Conservation (phyloP, 768 basidiomycete genomes). For the Termitomyces sp. region DNA sequence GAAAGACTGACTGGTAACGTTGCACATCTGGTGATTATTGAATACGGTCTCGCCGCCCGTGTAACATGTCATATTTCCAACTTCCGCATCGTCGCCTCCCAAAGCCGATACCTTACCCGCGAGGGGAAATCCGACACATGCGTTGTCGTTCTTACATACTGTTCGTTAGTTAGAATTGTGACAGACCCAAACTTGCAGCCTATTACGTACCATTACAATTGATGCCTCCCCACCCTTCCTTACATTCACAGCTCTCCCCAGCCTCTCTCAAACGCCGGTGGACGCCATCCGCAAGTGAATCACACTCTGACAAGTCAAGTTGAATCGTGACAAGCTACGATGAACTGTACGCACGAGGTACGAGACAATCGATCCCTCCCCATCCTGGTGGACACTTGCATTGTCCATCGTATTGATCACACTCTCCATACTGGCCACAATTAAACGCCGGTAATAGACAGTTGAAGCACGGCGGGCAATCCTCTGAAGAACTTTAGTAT, state of each 20-base stretch:
- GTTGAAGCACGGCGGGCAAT: constrained; percentile 92
- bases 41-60: constrained; percentile 91
- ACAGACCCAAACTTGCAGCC: background rate
- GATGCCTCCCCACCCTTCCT: constrained; percentile 92
- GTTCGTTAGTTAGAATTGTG: background rate
- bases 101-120: constrained; percentile 31
- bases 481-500: constrained; percentile 26
- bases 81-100: constrained; percentile 30
- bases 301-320: constrained; percentile 62
- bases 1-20: constrained; percentile 85
- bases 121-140: constrained; percentile 23
- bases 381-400: constrained; percentile 98
- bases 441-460: constrained; percentile 88
- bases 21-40: constrained; percentile 95
- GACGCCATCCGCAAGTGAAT: constrained; percentile 87
- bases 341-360: constrained; percentile 65
- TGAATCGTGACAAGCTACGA: background rate
- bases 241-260: constrained; percentile 78
- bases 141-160: constrained; percentile 10
- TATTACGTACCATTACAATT: constrained; percentile 86
- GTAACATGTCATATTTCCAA: constrained; percentile 86
- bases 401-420: constrained; percentile 89
- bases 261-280: constrained; percentile 76
- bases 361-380: constrained; percentile 92
- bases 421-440: constrained; percentile 89